Evolutionary conservation across 139 green algal genomes (phyloP).

Genomic region (Monoraphidium neglectum): DNA sequence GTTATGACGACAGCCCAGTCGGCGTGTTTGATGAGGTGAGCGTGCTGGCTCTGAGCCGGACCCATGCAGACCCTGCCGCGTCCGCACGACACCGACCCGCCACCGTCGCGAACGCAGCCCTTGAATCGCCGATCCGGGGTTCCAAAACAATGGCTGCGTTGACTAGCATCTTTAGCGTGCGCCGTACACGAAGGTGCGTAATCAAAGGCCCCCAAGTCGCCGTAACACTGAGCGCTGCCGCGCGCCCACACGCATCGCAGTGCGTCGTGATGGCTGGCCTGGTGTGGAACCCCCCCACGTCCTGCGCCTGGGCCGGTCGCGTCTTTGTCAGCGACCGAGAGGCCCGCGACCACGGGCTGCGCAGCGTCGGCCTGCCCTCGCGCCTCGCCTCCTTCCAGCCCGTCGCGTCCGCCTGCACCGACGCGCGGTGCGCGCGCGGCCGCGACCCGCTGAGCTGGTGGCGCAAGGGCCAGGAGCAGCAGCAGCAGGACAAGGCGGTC

Average conservation of each 20-base stretch:
- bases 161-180: too few species aligned
- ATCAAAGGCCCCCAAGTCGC: too few species aligned
- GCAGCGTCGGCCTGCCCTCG: slow-evolving; percentile 79
- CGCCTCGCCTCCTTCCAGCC: slow-evolving; percentile 69
- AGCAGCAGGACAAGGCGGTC: background rate
- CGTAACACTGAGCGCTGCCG: background rate
- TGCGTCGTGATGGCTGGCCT: slow-evolving; percentile 87
- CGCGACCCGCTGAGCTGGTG: slow-evolving; percentile 10
- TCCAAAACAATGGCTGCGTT: too few species aligned
- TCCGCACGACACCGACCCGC: too few species aligned
- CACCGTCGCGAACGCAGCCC: too few species aligned
- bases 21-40: slow-evolving; percentile 89
- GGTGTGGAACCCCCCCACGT: slow-evolving; percentile 94
- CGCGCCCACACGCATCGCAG: slow-evolving; percentile 33
- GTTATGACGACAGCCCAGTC: slow-evolving; percentile 89
- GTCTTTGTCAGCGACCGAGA: slow-evolving; percentile 89
- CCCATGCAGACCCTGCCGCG: background rate
- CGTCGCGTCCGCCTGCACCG: background rate
- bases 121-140: too few species aligned
- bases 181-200: too few species aligned
- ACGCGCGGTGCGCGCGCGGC: background rate
- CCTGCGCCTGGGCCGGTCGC: slow-evolving; percentile 90
- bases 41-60: background rate
- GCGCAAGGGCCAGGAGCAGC: slow-evolving; percentile 18
- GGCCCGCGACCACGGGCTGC: slow-evolving; percentile 73